Base-by-base conservation (phyloP, 108 stramenopile species). In the Schizochytrium sp. region DNA sequence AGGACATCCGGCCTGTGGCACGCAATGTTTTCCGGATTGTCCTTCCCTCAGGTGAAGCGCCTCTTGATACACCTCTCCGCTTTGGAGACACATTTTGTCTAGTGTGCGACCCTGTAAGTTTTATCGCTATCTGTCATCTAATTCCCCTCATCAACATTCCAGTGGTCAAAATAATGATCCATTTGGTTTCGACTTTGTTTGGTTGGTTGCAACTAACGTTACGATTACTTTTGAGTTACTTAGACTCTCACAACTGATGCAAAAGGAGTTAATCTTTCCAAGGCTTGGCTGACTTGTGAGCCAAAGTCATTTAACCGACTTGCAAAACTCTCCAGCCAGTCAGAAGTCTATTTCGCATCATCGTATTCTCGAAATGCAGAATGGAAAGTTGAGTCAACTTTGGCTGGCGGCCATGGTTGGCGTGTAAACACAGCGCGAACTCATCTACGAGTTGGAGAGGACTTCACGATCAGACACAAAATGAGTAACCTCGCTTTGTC, bases 61-160 rank as follows among this genome's bases (percentile, higher is more conserved):
- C 8, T 15, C 64, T 38, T 44, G 64, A 15, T 44, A 69, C 64
- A 0, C 64, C 64, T 7, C 28, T 69, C 5, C 28, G 64, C 64
- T 69, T 44, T 15, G 64, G 64, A 38, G 64, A 69, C 15, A 44
- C 44, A 38, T 69, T 69, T 69, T 2, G 42, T 7, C 64, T 69
- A 38, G 44, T 69, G 10, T 69, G 64, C 64, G 64, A 69, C 28
- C 64, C 64, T 7, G 64, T 69, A 69, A 69, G 64, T 69, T 64
- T 4, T 58, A 28, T 28, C 28, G 28, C 28, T 28, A 28, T 28
- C 28, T 28, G 28, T 28, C 28, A 28, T 28, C 28, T 28, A 28
- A 28, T 28, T 28, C 28, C 28, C 28, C 28, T 28, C 28, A 28
- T 28, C 28, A 28, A 28, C 28, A 28, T 28, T 28, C 28, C 28